phyloP scores from a whole-genome alignment of 208 protist species.

The Wallacemonas sp. region DNA sequence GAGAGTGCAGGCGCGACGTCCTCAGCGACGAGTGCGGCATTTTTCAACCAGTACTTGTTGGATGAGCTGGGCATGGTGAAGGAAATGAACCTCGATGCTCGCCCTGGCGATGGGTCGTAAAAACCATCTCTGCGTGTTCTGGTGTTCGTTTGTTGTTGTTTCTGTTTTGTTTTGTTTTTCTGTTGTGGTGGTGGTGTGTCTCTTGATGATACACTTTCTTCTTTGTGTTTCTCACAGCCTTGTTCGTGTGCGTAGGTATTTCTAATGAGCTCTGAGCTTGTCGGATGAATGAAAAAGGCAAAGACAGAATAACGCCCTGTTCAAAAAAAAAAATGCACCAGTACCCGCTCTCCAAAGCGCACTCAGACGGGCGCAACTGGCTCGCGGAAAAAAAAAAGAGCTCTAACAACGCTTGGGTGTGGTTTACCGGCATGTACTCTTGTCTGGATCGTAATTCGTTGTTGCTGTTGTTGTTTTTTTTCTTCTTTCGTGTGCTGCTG shows the following conservation, averaged over 20 bases:
- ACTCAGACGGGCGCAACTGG: no score
- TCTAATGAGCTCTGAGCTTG: no score
- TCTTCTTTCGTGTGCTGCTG: no score
- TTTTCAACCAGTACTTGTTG: conserved; percentile 85
- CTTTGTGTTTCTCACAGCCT: no score
- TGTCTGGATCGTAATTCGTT: no score
- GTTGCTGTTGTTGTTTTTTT: no score
- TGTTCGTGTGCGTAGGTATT: not conserved
- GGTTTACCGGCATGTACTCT: no score
- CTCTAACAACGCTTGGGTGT: no score
- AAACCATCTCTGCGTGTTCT: not conserved
- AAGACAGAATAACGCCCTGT: not conserved
- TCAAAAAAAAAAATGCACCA: conserved; percentile 7
- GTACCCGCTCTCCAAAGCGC: no score
- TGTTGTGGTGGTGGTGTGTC: no score
- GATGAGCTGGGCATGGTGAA: conserved; percentile 83
- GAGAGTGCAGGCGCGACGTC: not conserved
- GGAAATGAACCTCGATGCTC: conserved; percentile 53
- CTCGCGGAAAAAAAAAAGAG: no score
- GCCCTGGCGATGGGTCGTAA: conserved; percentile 51
- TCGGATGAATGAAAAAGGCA: not conserved
- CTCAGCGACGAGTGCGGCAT: conserved; percentile 20
- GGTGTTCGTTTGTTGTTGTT: not conserved
- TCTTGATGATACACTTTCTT: no score
- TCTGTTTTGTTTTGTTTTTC: conserved; percentile 17